Base-by-base conservation (phyloP, 73 alveolate genomes). In the Tetrahymena thermophila region DNA sequence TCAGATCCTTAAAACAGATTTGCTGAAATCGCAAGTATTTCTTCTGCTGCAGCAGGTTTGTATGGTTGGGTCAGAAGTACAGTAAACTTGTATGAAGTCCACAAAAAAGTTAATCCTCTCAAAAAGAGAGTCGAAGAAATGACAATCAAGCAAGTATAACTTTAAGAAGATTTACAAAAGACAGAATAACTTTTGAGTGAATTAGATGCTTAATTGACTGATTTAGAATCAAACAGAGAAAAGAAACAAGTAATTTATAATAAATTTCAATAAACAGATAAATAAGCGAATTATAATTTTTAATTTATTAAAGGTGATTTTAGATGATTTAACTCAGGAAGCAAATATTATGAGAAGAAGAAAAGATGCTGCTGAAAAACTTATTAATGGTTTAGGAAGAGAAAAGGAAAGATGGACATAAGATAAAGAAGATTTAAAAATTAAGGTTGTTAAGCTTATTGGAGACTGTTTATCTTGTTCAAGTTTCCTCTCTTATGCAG, bases 391-490 rank as follows among this genome's bases (percentile, higher is more conserved):
- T 85, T 94, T 98, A 16, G 98, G 99, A 94, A 95, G 98, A 25
- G 99, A 98, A 94, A 97, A 99, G 95, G 97, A 96, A 89, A 96
- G 99, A 94, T 98, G 99, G 99, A 98, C 99, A 34, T 96, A 94
- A 96, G 99, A 99, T 93, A 96, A 97, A 95, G 98, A 97, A 35
- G 94, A 96, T 57, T 96, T 98, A 93, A 98, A 97, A 16, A 97
- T 96, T 35, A 99, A 98, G 93, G 98, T 98, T 94, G 97, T 94
- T 43, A 98, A 98, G 96, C 98, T 99, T 55, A 99, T 98, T 34
- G 99, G 99, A 2, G 99, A 99, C 94, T 99, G 99, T 97, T 94
- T 99, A 93, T 94, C 98, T 50, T 99, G 99, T 15, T 98, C 99
- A 35, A 99, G 99, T 94, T 99, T 99, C 97, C 97, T 99, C n/a